Base-by-base conservation (phyloP, 768 basidiomycete species). In the Mycena galericulata region DNA sequence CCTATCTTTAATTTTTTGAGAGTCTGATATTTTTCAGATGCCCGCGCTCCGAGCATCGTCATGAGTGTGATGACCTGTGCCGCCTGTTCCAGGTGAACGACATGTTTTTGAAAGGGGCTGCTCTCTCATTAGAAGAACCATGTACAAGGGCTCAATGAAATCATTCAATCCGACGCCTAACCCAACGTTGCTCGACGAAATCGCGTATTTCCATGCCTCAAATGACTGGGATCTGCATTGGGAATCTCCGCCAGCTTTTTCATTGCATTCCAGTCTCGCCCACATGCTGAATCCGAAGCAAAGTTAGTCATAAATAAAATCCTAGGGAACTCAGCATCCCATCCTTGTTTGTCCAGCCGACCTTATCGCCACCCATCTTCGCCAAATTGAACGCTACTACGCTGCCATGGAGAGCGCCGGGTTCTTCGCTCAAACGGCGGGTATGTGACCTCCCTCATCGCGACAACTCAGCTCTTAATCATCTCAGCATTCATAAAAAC, bases 141-240 rank as follows among this genome's bases (percentile, higher is more conserved):
- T 3, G 51, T n/a, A 15, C 17, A 43, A n/a, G 14, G 17, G 9
- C 17, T 43, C 41, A 7, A 5, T 18, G 6, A 8, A 5, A 17
- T 4, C 29, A 53, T 2, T 11, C n/a, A 20, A 3, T 9, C 3
- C 32, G 20, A 14, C 18, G 3, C 11, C 10, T 4, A 27, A 46
- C 22, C 24, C 34, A n/a, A 61, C 58, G 11, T 26, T 61, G 3
- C 55, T 36, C 17, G 69, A 71, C 18, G 34, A 63, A 47, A 71
- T 71, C 24, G 69, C 65, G 1, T 60, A 71, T 45, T 59, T 67
- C 38, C 65, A 67, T 29, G 69, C 61, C 43, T 66, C 69, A 24
- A 53, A 34, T 22, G 22, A 38, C 7, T 71, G 69, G 69, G 65
- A 71, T 18, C 22, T 30, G 20, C 57, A 67, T 7, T 71, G 69